Conservation (phyloP, 257 asterid species). For the Schizonepeta tenuifolia region DNA sequence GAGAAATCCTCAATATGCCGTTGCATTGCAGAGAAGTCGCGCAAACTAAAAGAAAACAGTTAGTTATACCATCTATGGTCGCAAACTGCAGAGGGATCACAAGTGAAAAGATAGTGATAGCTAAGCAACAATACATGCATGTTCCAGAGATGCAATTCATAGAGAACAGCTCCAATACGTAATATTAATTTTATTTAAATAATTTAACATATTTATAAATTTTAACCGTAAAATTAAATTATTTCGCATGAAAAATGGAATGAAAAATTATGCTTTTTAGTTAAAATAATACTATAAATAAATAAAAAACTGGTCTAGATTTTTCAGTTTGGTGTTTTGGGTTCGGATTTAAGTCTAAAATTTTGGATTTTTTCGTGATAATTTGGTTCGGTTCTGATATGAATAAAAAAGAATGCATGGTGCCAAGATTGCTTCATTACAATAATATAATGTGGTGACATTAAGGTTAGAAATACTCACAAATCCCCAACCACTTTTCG, state of each 20-base stretch:
- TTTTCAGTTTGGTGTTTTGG: too few species aligned
- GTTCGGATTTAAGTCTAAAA: too few species aligned
- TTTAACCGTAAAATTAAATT: too few species aligned
- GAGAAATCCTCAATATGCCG: not conserved
- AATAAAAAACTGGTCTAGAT: too few species aligned
- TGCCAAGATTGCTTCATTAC: not conserved
- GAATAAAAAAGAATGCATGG: not conserved
- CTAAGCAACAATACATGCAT: not conserved
- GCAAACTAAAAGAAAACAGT: not conserved
- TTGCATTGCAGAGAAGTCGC: not conserved
- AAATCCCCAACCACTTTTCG: constrained; percentile 83
- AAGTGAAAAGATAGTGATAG: not conserved
- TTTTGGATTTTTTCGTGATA: too few species aligned
- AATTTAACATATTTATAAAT: too few species aligned
- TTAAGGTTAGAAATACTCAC: constrained; percentile 51
- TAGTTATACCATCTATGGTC: not conserved
- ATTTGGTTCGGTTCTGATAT: too few species aligned
- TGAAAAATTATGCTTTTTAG: too few species aligned
- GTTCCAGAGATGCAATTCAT: not conserved
- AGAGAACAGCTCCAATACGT: too few species aligned
- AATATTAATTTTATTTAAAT: too few species aligned
- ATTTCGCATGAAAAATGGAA: too few species aligned
- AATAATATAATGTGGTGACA: not conserved
- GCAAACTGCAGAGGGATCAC: not conserved
- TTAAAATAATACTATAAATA: too few species aligned